Evolutionary conservation across 352 stramenopile genomes (phyloP), one percentile per base, ranked within the genome.

Genomic region (Discostella stelligera): DNA sequence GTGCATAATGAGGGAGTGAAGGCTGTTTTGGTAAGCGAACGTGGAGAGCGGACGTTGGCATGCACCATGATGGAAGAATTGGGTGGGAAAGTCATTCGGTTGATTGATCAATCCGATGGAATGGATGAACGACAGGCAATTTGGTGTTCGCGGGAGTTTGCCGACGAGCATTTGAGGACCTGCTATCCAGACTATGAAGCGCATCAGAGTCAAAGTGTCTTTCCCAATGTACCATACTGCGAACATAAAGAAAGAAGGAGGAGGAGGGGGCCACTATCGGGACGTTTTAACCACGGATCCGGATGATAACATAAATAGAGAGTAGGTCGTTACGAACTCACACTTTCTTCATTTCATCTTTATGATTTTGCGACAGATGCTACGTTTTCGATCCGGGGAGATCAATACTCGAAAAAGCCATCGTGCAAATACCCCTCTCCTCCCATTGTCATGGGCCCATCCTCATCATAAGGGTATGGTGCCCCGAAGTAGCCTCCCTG

Each of bases 81-180:
- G 50, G 70, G 70, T 16, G 62, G 56, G 27, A 56, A 66, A 11
- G 70, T 78, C n/a, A 53, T 76, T 20, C 56, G 56, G 10, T 53
- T 78, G 21, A 69, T 78, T 25, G 70, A 78, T 63, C 61, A 71
- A 44, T 53, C 62, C 1, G 23, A 55, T 25, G 70, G 70, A 18
- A 64, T 61, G 39, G 70, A 78, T 53, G 70, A 78, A 49, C 62
- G 70, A 49, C 70, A 78, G 70, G 39, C 68, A 41, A 66, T 75
- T 53, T 64, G 55, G 62, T 52, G 55, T 20, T 71, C 70, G 63
- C 10, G 16, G 14, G 59, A 56, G 21, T 69, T 70, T 30, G n/a
- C 20, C 14, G 44, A 71, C 9, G 44, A 21, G 23, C 3, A 30
- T n/a, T 6, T 70, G 18, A 23, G 41, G 14, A 41, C 41, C 10